Evolutionary conservation across 1,139 yeast genomes (phyloP), one percentile per base, ranked within the genome.

Genomic region (Saccharomyces hybrid): DNA sequence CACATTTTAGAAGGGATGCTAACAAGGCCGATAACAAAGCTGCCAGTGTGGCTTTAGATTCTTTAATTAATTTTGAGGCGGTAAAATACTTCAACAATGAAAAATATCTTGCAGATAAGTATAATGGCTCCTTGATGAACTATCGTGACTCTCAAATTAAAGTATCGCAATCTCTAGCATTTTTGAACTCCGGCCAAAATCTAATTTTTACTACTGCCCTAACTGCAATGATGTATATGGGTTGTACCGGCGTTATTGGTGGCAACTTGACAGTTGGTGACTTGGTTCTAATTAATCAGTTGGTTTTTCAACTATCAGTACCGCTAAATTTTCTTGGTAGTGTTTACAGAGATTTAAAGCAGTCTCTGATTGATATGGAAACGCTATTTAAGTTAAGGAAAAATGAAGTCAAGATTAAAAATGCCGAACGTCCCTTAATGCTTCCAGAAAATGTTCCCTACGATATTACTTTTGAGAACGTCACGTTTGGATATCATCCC

Each of bases 151-250:
- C 96, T 1, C 84, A 88, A 41, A 86, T 90, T 62, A 88, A 88
- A 66, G 93, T 91, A 26, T 96, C 97, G 3, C 90, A 96, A 2
- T 91, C 98, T 0, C 76, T 93, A 60, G 96, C 98, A 19, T 90
- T 81, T 66, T 77, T 93, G 60, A 93, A 93, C 64, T 79, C 96
- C 0, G 99, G 99, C 3, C 99, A 93, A 71, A 91, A 88, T 69
- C 68, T 90, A 54, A 93, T 93, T 31, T 93, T 95, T 72, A 88
- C 98, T 0, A 73, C 88, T 44, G 98, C 99, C 1, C 75, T 95
- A 61, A 93, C 99, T 1, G 90, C 86, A 1, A 93, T 95, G 95
- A 95, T 93, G 99, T 93, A 88, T 70, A 85, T 93, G 96, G 98
- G 97, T n/a, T 90, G 97, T 65, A 83, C 83, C 57, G 98, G 98